phyloP scores from a whole-genome alignment of 2,329 filamentous ascomycete genomes.

The Teratosphaeria destructans region DNA sequence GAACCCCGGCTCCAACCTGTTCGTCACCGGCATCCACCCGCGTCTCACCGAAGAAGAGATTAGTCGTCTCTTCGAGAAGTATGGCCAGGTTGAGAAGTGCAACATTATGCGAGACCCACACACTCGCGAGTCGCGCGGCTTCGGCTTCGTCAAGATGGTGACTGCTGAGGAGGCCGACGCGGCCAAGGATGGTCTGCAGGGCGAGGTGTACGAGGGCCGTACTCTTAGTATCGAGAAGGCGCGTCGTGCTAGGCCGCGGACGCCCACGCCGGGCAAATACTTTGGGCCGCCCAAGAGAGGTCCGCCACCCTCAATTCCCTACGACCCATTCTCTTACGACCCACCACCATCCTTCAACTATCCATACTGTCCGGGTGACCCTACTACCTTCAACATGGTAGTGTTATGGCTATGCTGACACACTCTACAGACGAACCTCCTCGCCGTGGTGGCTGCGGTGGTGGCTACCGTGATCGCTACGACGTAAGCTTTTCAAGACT shows the following conservation, averaged over 20 bases:
- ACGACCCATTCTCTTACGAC: slow-evolving; percentile 1
- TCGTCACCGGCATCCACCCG: slow-evolving; percentile 96
- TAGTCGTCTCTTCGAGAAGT: slow-evolving; percentile 93
- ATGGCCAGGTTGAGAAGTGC: slow-evolving; percentile 96
- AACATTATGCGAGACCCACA: slow-evolving; percentile 99
- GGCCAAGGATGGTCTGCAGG: slow-evolving; percentile 90
- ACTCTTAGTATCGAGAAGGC: slow-evolving; percentile 98
- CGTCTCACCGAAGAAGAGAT: slow-evolving; percentile 83
- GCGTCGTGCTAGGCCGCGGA: slow-evolving; percentile 85
- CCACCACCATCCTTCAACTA: neutral
- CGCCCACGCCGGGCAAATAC: slow-evolving; percentile 96
- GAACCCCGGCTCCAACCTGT: slow-evolving; percentile 95
- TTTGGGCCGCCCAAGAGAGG: slow-evolving; percentile 89
- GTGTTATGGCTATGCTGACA: slow-evolving; percentile 11
- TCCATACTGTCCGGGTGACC: slow-evolving; percentile 7
- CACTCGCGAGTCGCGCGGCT: slow-evolving; percentile 95
- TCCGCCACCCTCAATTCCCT: slow-evolving; percentile 5
- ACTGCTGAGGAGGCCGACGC: slow-evolving; percentile 91
- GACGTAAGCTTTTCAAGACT: slow-evolving; percentile 20
- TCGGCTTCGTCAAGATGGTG: slow-evolving; percentile 98
- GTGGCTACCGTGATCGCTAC: slow-evolving; percentile 39
- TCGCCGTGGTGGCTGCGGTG: slow-evolving; percentile 31
- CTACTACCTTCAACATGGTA: slow-evolving; percentile 5
- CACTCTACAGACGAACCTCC: slow-evolving; percentile 33
- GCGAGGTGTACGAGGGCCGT: slow-evolving; percentile 87